Evolutionary conservation across 2,329 filamentous ascomycete species (phyloP), one percentile per base, ranked within the genome.

Genomic region (Mycogone perniciosa): DNA sequence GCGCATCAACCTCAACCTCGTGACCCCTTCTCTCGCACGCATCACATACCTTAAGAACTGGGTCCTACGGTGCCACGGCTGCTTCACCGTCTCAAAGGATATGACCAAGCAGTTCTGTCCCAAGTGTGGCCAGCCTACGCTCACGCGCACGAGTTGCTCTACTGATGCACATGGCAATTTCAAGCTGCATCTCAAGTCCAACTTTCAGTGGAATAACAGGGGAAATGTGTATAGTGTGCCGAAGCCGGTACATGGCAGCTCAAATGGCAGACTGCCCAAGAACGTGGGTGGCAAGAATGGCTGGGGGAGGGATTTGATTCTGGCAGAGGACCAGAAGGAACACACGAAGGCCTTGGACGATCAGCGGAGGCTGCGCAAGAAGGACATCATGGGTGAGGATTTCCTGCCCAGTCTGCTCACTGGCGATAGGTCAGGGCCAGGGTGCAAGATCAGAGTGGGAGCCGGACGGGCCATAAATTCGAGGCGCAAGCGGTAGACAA

Each of bases 261-360:
- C 91, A 6, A 95, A 84, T 67, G 90, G 89, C 43, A 89, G 90
- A 67, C 76, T 74, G 71, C 68, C 80, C 68, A 81, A 69, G 72
- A 79, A 71, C 7, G 84, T 82, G 1, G 90, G 89, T 39, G 92
- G 92, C 1, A 87, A 95, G 70, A 82, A 84, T 39, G 89, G 89
- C 11, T 97, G 93, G 89, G 92, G 91, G 7, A 79, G 80, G 38
- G 83, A 85, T 34, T 72, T 99, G 57, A 88, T 99, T 48, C 72
- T 99, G 7, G 84, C 90, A 0, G 92, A 96, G 71, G 93, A 99
- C 66, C 93, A 99, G 75, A 96, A 95, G 73, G 93, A 99, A 73
- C 97, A 88, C 67, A 67, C 80, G 39, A 75, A 79, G 56, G 84
- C 84, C 48, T 67, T 80, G 11, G 78, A 77, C 3, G 78, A 84